Evolutionary conservation across 495 filamentous ascomycete species (phyloP).

Genomic region (Tuber microsphaerosporum): DNA sequence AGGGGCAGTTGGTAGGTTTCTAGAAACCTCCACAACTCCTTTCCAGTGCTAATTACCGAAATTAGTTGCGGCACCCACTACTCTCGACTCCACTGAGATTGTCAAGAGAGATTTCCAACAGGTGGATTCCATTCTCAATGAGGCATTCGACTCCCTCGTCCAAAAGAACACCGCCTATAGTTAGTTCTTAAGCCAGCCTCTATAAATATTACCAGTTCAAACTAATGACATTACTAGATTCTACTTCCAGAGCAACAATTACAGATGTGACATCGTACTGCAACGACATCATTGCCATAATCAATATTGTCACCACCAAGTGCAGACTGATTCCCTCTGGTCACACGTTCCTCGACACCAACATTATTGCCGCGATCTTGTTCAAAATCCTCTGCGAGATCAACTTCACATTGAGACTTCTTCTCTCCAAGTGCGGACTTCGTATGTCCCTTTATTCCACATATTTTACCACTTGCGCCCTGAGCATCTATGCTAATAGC

Average conservation of each 20-base stretch:
- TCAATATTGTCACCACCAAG: not conserved
- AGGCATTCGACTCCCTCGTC: not conserved
- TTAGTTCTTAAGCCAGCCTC: not conserved
- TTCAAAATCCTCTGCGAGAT: not conserved
- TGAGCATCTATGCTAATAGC: not conserved
- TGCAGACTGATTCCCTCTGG: not conserved
- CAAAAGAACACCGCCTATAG: not conserved
- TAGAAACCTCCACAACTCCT: not conserved
- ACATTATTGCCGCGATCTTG: not conserved
- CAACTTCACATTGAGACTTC: not conserved
- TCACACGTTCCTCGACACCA: not conserved
- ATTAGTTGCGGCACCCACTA: not conserved
- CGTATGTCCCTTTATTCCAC: not conserved
- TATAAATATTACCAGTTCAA: not conserved
- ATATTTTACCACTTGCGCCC: not conserved
- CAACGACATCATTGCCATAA: not conserved
- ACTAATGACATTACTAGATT: not conserved
- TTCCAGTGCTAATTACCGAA: not conserved
- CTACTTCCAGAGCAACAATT: not conserved
- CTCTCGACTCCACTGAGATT: not conserved
- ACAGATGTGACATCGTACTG: not conserved
- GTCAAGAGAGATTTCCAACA: not conserved
- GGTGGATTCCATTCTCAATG: not conserved
- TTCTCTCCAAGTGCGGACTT: not conserved
- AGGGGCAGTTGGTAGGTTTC: not conserved